Conservation (phyloP, 164 flowering plant species). For the Vitis riparia region DNA sequence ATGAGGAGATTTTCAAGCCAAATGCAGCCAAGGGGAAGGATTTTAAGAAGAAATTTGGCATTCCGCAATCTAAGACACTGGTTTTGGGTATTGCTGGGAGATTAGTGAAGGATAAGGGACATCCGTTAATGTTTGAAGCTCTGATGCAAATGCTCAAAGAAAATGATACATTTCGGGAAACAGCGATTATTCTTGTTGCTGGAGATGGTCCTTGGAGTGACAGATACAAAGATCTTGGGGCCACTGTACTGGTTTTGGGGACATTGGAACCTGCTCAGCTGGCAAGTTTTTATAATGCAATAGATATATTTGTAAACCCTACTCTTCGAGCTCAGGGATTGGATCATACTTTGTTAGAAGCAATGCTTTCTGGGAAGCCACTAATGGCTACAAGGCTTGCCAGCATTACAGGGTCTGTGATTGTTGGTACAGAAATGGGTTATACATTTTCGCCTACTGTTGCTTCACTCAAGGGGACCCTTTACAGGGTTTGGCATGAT, state of each 20-base stretch:
- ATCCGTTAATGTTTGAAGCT: conserved; percentile 77
- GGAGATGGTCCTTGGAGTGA: conserved; percentile 83
- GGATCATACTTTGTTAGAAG: conserved; percentile 76
- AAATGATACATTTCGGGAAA: conserved; percentile 27
- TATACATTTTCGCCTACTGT: conserved; percentile 64
- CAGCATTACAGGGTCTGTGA: conserved; percentile 68
- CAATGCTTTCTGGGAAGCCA: conserved; percentile 69
- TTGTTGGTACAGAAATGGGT: conserved; percentile 54
- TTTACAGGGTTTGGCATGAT: conserved; percentile 44
- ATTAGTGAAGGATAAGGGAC: conserved; percentile 80
- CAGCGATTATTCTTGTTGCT: conserved; percentile 53
- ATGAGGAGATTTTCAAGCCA: conserved; percentile 56
- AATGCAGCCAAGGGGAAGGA: conserved; percentile 31
- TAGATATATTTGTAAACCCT: conserved; percentile 73
- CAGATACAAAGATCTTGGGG: conserved; percentile 58
- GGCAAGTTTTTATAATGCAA: conserved; percentile 60
- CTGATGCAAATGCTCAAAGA: conserved; percentile 48
- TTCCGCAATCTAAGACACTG: conserved; percentile 34
- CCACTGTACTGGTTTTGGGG: conserved; percentile 59
- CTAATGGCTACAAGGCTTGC: conserved; percentile 73
- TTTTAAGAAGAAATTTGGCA: conserved; percentile 40
- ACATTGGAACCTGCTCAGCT: conserved; percentile 57
- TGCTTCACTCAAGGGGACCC: conserved; percentile 43
- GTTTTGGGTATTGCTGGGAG: conserved; percentile 81
- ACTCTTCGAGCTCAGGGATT: conserved; percentile 81